Evolutionary conservation across 129 eudicot genomes (phyloP).

Genomic region (Ambrosia artemisiifolia): DNA sequence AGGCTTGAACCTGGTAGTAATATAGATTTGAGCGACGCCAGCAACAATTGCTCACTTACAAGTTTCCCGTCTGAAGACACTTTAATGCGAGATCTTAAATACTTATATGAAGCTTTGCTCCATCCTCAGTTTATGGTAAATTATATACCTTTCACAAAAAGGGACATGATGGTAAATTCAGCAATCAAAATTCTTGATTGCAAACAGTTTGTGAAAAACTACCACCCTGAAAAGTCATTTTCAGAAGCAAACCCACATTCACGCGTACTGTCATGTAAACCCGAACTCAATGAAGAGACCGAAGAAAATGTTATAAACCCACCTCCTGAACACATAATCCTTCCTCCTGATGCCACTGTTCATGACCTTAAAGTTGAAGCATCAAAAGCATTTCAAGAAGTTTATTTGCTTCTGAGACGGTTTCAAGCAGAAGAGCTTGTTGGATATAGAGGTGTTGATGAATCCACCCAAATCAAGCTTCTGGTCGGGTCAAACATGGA

Average conservation of each 20-base stretch:
- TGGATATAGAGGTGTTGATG: constrained; percentile 82
- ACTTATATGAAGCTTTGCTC: constrained; percentile 63
- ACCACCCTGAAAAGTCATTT: constrained; percentile 44
- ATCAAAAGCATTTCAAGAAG: constrained; percentile 75
- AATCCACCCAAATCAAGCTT: constrained; percentile 78
- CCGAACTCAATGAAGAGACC: constrained; percentile 35
- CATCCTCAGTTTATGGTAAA: constrained; percentile 47
- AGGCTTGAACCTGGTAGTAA: constrained; percentile 58
- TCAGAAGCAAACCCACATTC: constrained; percentile 30
- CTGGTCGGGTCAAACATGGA: constrained; percentile 42
- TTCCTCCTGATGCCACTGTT: constrained; percentile 62
- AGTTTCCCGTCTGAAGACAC: constrained; percentile 51
- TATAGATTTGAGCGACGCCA: constrained; percentile 13
- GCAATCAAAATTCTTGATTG: constrained; percentile 73
- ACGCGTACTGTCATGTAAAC: constrained; percentile 51
- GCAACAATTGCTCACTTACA: constrained; percentile 1
- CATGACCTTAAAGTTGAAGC: constrained; percentile 67
- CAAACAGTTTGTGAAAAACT: constrained; percentile 86
- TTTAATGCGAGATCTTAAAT: constrained; percentile 61
- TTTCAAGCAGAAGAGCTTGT: constrained; percentile 79
- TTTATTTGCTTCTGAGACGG: constrained; percentile 61
- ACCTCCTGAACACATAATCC: constrained; percentile 64
- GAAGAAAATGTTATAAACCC: constrained; percentile 34
- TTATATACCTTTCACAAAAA: constrained; percentile 35
- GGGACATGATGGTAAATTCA: constrained; percentile 36